These are phyloP conservation scores for Aspergillus steynii DNA, from an alignment of 495 filamentous ascomycete genomes.

Conservation along the genomic window DNA sequence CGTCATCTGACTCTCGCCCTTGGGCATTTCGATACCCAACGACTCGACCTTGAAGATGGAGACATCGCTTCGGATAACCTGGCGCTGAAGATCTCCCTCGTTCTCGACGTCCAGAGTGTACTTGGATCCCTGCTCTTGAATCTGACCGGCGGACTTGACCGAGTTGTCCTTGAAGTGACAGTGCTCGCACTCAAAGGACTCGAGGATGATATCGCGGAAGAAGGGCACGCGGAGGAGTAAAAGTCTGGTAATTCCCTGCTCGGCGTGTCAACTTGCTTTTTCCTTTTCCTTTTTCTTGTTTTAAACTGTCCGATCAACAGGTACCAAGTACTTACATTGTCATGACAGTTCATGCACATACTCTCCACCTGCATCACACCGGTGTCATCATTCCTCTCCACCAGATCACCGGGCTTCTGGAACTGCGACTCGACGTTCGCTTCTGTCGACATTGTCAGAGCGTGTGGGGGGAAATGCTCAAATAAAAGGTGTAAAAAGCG, in stretches of 20 bases:
- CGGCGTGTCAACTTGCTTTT: neutral
- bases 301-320: neutral
- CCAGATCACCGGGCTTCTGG: slow-evolving; percentile 45
- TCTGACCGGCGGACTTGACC: slow-evolving; percentile 84
- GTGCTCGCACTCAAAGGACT: slow-evolving; percentile 90
- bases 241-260: slow-evolving; percentile 78
- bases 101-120: slow-evolving; percentile 73
- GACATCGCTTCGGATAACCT: slow-evolving; percentile 88
- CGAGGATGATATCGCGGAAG: slow-evolving; percentile 95
- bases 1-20: slow-evolving; percentile 83
- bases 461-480: neutral
- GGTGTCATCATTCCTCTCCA: slow-evolving; percentile 46
- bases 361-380: slow-evolving; percentile 57
- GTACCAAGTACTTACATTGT: slow-evolving; percentile 62
- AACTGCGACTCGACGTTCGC: slow-evolving; percentile 37
- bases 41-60: slow-evolving; percentile 79
- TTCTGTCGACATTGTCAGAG: slow-evolving; percentile 35
- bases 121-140: slow-evolving; percentile 83
- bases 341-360: slow-evolving; percentile 83
- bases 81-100: slow-evolving; percentile 73
- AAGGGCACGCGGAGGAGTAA: slow-evolving; percentile 89
- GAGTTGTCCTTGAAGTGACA: slow-evolving; percentile 89
- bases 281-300: slow-evolving; percentile 3
- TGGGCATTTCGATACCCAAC: slow-evolving; percentile 86
- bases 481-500: slow-evolving; percentile 10